Percentiles rank a stretch among this genome's conserved stretches.
phyloP scores from a whole-genome alignment of 2,329 filamentous ascomycete genomes.

The Coniochaeta sp. region DNA sequence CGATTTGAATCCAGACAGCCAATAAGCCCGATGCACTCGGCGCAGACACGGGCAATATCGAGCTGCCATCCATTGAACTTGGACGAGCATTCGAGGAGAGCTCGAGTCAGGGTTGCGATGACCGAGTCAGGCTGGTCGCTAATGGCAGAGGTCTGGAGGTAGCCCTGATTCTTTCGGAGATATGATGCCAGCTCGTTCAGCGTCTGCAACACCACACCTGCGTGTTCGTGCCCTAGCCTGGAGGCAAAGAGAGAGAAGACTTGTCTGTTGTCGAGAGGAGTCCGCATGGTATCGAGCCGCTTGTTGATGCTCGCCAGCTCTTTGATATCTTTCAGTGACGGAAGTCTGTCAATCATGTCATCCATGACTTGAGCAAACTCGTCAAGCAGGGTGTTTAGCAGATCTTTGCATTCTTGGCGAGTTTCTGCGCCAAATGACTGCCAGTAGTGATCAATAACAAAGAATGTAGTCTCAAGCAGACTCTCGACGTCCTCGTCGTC shows the following conservation, averaged over 20 bases:
- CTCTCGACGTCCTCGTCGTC: slow-evolving; percentile 72
- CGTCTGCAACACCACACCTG: slow-evolving; percentile 76
- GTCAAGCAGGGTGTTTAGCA: slow-evolving; percentile 60
- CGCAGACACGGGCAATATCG: slow-evolving; percentile 65
- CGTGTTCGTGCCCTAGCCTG: slow-evolving; percentile 75
- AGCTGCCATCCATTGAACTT: slow-evolving; percentile 65
- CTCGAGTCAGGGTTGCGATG: slow-evolving; percentile 63
- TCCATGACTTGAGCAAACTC: slow-evolving; percentile 53
- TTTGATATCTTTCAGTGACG: slow-evolving; percentile 66
- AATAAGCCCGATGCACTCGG: slow-evolving; percentile 78
- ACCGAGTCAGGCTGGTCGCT: slow-evolving; percentile 78
- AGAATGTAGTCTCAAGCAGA: slow-evolving; percentile 83
- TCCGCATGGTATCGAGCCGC: slow-evolving; percentile 58
- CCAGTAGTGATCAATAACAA: slow-evolving; percentile 82
- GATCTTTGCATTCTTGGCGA: slow-evolving; percentile 49
- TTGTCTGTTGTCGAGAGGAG: slow-evolving; percentile 56
- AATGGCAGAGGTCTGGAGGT: slow-evolving; percentile 70
- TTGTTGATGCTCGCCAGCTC: slow-evolving; percentile 61
- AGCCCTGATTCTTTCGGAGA: slow-evolving; percentile 64
- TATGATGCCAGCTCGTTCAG: slow-evolving; percentile 70
- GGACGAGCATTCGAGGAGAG: slow-evolving; percentile 77
- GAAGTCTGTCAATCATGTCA: slow-evolving; percentile 66
- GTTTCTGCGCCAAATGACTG: slow-evolving; percentile 52
- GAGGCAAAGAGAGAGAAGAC: slow-evolving; percentile 64
- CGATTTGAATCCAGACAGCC: slow-evolving; percentile 89